Base-by-base conservation (phyloP, 2,329 filamentous ascomycete genomes). In the Fonsecaea erecta region DNA sequence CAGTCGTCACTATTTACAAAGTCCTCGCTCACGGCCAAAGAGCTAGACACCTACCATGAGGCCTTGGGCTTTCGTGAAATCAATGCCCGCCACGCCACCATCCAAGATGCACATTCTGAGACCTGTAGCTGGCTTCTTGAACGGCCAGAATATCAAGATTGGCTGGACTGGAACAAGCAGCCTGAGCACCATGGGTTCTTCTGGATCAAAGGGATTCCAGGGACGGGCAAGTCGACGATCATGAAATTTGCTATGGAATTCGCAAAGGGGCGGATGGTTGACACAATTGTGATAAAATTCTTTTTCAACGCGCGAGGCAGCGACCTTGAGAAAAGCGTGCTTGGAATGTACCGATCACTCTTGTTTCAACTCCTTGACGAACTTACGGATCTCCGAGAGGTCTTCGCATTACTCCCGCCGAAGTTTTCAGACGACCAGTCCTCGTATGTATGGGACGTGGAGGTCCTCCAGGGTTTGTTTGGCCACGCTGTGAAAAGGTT, bases 261-360 rank as follows among this genome's bases (percentile, higher is more conserved):
- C 48, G 66, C 35, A 66, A 66, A 16, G 67, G 60, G 21, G 71
- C 70, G n/a, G 18, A 40, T 54, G 2, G 63, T 68, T 8, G 24
- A 37, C 6, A 60, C 37, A 9, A 21, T 40, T 0, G 32, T 59
- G 0, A 64, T 82, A 0, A 79, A 77, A 0, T 84, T 83, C 70
- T 84, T 83, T 74, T 84, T 84, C 75, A 80, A 83, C 62, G 81
- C 81, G 0, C 34, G 72, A 6, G 56, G 56, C 3, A n/a, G 35
- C 11, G 43, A 28, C 9, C 70, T 83, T 6, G 82, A 86, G 52
- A 83, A 75, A 58, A 79, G 82, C 0, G 75, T 77, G 0, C 30
- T 73, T 0, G 84, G 85, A 0, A 78, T 87, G 72, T 86, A 84
- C 66, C 77, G 83, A 1, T 83, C 82, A 0, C 60, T 87, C 0